phyloP scores from a whole-genome alignment of 345 rosid species.

The Bretschneidera sinensis region DNA sequence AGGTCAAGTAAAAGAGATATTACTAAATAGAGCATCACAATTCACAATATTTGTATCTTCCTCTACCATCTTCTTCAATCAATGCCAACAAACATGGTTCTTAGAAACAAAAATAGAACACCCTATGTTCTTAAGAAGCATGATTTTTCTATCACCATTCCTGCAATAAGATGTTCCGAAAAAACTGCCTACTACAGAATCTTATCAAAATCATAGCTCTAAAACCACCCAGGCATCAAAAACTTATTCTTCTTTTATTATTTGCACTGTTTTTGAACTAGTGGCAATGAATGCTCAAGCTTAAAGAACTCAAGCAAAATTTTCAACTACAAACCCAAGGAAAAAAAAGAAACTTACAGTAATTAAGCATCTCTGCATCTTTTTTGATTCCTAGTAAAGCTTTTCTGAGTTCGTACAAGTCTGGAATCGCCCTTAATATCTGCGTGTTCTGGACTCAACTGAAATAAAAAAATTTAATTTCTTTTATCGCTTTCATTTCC shows the following conservation, averaged over 20 bases:
- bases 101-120: constrained; percentile 90
- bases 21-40: too few relatives aligned
- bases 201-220: too few relatives aligned
- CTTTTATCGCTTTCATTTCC: too few relatives aligned
- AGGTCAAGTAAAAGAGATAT: too few relatives aligned
- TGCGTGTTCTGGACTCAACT: constrained; percentile 65
- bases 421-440: constrained; percentile 82
- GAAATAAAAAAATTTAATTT: background rate
- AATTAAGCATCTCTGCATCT: background rate
- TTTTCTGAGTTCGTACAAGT: constrained; percentile 72
- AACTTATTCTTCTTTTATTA: too few relatives aligned
- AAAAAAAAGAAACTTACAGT: background rate
- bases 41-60: too few relatives aligned
- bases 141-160: constrained; percentile 73
- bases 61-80: background rate
- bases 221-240: too few relatives aligned
- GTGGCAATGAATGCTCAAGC: too few relatives aligned
- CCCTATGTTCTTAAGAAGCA: constrained; percentile 98
- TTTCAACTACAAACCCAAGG: too few relatives aligned
- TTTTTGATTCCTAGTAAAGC: constrained; percentile 57
- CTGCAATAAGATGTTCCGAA: constrained; percentile 37
- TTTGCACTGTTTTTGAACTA: background rate
- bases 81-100: constrained; percentile 52
- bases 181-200: too few relatives aligned
- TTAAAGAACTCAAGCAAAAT: too few relatives aligned